Conservation (phyloP, 1,284 basidiomycete genomes). For the Irpex sp. region DNA sequence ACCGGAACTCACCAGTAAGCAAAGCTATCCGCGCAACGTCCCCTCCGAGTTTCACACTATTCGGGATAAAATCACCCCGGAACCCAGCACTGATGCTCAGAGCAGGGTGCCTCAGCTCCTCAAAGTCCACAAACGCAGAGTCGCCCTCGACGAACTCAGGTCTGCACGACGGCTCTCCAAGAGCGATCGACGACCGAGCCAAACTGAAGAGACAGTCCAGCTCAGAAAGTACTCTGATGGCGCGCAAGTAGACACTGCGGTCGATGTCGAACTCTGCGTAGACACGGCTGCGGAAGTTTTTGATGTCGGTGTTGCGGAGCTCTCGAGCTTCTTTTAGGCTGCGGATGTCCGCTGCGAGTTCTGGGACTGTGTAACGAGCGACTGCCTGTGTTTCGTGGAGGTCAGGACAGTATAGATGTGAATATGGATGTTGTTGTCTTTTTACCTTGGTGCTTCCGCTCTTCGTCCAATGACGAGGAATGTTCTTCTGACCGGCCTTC, state of each 20-base stretch:
- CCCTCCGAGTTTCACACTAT: constrained; percentile 85
- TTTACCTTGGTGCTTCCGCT: constrained; percentile 73
- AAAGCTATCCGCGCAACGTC: constrained; percentile 77
- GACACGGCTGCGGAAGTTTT: constrained; percentile 77
- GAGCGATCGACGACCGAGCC: constrained; percentile 82
- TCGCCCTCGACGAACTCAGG: constrained; percentile 84
- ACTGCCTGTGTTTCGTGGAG: constrained; percentile 41
- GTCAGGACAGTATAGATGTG: not conserved
- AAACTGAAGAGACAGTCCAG: constrained; percentile 93
- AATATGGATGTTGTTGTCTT: not conserved
- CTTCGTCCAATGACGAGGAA: constrained; percentile 84
- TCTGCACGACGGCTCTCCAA: constrained; percentile 90
- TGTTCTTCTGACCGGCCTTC: constrained; percentile 47
- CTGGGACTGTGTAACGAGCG: constrained; percentile 72
- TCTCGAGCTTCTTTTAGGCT: constrained; percentile 89
- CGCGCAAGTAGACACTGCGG: constrained; percentile 71
- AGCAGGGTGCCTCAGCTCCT: constrained; percentile 83
- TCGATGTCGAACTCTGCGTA: constrained; percentile 86
- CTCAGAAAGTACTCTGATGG: constrained; percentile 76
- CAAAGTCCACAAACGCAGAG: constrained; percentile 75
- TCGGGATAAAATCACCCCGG: constrained; percentile 86
- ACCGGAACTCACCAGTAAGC: constrained; percentile 62
- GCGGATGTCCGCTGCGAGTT: constrained; percentile 67
- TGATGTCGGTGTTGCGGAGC: constrained; percentile 73
- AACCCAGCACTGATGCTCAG: constrained; percentile 54